Percentiles rank a stretch among this genome's conserved stretches.
phyloP scores from a whole-genome alignment of 495 filamentous ascomycete species.

The Xylaria nigripes region DNA sequence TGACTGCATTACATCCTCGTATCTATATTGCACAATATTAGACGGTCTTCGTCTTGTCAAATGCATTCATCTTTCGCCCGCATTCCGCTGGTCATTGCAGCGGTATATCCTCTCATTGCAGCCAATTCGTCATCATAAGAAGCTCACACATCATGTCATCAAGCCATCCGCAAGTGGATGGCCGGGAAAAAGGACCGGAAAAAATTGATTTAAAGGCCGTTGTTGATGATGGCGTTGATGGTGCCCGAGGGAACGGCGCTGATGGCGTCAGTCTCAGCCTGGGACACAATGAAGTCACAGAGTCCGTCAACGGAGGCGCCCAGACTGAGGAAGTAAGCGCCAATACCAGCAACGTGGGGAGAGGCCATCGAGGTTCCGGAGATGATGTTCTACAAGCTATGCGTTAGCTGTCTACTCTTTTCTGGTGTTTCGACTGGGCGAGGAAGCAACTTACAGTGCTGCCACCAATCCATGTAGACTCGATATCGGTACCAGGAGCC shows the following conservation, averaged over 20 bases:
- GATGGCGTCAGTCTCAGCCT: conserved; percentile 28
- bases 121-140: background rate
- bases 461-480: conserved; percentile 44
- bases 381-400: conserved; percentile 36
- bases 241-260: conserved; percentile 34
- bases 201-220: conserved; percentile 26
- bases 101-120: background rate
- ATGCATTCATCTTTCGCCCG: background rate
- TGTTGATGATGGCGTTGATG: conserved; percentile 42
- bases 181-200: background rate
- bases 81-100: background rate
- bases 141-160: background rate
- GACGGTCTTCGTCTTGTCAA: too few relatives aligned
- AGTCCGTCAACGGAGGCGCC: conserved; percentile 26
- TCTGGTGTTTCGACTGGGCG: conserved; percentile 17
- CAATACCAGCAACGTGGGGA: conserved; percentile 50
- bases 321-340: conserved; percentile 43
- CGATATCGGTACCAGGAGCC: conserved; percentile 45
- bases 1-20: background rate
- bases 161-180: background rate
- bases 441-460: conserved; percentile 12
- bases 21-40: background rate
- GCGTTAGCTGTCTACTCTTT: conserved; percentile 5
- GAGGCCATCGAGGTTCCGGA: conserved; percentile 52
- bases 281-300: conserved; percentile 33